A percentile compares a stretch with the other conserved stretches of the same genome.
Evolutionary conservation across 306 rosid species (phyloP).

Genomic region (Rubus idaeus): DNA sequence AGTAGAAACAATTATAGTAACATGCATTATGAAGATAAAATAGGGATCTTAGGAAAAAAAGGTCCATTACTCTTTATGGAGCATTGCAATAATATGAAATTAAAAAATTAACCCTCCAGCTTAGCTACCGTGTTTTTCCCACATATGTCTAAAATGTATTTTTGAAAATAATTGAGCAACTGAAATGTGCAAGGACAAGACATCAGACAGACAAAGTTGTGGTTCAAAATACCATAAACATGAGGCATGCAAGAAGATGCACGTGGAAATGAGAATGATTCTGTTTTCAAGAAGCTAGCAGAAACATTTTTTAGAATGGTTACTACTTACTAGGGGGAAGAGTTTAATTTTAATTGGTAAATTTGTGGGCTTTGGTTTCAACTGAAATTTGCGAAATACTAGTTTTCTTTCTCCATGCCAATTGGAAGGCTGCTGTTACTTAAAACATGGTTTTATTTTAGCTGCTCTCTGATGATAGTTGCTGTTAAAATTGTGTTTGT

Average conservation of each 20-base stretch:
- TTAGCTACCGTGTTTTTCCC: neutral
- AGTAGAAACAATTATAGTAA: neutral
- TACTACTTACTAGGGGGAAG: neutral
- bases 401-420: neutral
- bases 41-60: neutral
- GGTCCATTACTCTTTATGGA: neutral
- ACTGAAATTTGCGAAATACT: neutral
- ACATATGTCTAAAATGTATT: neutral
- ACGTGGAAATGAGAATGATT: neutral
- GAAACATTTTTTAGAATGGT: neutral
- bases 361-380: neutral
- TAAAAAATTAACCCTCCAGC: neutral
- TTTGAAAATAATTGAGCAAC: neutral
- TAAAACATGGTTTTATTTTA: neutral
- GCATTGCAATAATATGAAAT: neutral
- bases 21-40: neutral
- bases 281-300: neutral
- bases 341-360: neutral
- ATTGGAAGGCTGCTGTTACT: neutral
- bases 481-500: neutral
- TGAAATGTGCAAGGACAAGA: neutral
- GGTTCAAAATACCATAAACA: conserved; percentile 2
- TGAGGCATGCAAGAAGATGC: neutral
- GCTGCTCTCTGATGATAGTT: neutral
- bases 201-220: conserved; percentile 1